Evolutionary conservation across 257 asterid species (phyloP), one percentile per base, ranked within the genome.

Genomic region (Gynochthodes officinalis): DNA sequence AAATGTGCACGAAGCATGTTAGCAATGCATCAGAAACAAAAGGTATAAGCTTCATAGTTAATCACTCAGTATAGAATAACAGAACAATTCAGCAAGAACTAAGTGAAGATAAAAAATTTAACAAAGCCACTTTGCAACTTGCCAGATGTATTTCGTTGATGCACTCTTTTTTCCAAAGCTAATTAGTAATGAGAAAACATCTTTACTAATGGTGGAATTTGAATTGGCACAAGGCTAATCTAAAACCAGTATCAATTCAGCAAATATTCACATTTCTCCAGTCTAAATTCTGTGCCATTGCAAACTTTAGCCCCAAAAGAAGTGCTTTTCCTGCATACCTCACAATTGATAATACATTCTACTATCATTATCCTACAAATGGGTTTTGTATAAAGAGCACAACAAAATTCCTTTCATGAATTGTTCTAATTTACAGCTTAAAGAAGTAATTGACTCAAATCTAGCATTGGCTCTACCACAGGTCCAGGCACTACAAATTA

Each of bases 131-230:
- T 35, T 39, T 49, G 46, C 30, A 12, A 21, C 49, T 50, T 21
- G 18, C 48, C 40, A 44, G 10, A 32, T 46, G 12, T 6, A 46
- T 48, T 49, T 12, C 11, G 49, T n/a, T 49, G 16, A 21, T 61
- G 48, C 18, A 67, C 33, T 69, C 46, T n/a, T 64, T 44, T 40
- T 63, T 39, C 53, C 0, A 64, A 64, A 42, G 69, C 50, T 64
- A 39, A 64, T 39, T 39, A n/a, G 5, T 2, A 39, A n/a, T 21
- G 33, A 28, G 21, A 39, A n/a, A 64, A 40, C 52, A 39, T 64
- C 53, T n/a, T 23, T 53, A 4, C 30, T 23, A 15, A 53, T 23
- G 14, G 30, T 53, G 60, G 28, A 3, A 53, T 1, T 19, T 11
- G 50, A 40, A 61, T 33, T 30, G 21, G 25, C 44, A 15, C 25